Evolutionary conservation across 2,329 filamentous ascomycete species (phyloP), one percentile per base, ranked within the genome.

Genomic region (Harringtonia aguacate): DNA sequence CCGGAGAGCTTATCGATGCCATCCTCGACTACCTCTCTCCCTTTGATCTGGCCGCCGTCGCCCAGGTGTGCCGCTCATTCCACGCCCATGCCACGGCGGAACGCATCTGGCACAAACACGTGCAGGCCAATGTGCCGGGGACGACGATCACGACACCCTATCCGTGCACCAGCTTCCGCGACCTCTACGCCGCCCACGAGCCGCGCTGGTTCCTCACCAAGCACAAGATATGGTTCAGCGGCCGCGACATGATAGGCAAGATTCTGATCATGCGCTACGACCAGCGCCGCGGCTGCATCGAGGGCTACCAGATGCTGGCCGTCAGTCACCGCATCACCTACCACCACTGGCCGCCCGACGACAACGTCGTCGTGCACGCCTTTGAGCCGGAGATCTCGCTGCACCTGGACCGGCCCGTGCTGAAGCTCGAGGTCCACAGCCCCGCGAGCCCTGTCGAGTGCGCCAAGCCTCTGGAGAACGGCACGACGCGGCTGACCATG

Each of bases 151-250:
- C 62, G 1, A 68, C 70, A 1, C 68, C 80, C 0, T 70, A 69
- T 8, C 80, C 81, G 8, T 80, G 73, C 54, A 53, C 64, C 3
- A 79, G 70, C 21, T 95, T 81, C 61, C 77, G 76, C 46, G 72
- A 83, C 22, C 73, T 95, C 3, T 95, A 84, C 58, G 66, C 73
- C 35, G 72, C 79, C 18, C 84, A 92, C 58, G 75, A 92, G 50
- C 81, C 83, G 0, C 78, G 81, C 54, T 95, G 89, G 89, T 95
- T 94, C 55, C 68, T 95, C 1, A 72, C 85, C 0, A 78, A 75
- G 41, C 70, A 85, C 57, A 89, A 85, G 61, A 68, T 95, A 50
- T 95, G 89, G 89, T 90, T 95, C 56, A 76, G 79, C 47, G 86
- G 95, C 60, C 72, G 69, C 3, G 73, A 80, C 27, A 71, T 86